Conservation (phyloP, 768 basidiomycete species). For the Agaricus subrufescens region DNA sequence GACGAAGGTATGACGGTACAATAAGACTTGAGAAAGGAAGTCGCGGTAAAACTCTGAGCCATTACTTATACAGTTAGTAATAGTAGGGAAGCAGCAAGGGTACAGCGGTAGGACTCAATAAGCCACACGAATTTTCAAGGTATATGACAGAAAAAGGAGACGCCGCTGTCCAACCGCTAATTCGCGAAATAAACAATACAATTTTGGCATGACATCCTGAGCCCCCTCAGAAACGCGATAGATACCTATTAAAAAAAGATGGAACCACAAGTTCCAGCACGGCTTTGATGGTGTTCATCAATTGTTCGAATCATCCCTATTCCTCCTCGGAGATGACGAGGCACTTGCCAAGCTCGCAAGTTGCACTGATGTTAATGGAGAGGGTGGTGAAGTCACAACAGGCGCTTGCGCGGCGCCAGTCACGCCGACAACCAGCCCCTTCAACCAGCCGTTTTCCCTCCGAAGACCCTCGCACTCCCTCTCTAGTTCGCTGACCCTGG, state of each 20-base stretch:
- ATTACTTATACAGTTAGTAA: too few species aligned
- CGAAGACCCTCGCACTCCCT: conserved; percentile 86
- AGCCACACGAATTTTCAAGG: too few species aligned
- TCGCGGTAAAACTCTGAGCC: too few species aligned
- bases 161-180: too few species aligned
- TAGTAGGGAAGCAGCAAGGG: too few species aligned
- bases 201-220: background rate
- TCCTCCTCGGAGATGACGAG: conserved; percentile 24
- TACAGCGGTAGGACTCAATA: too few species aligned
- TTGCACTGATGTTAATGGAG: conserved; percentile 17
- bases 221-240: background rate
- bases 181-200: background rate
- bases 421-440: conserved; percentile 84
- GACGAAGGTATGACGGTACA: too few species aligned
- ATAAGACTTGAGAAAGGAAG: too few species aligned
- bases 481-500: conserved; percentile 76
- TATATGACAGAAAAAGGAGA: too few species aligned
- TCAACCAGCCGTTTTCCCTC: conserved; percentile 90
- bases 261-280: background rate
- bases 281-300: background rate
- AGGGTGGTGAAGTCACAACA: conserved; percentile 17
- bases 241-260: background rate
- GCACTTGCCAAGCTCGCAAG: conserved; percentile 3
- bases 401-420: conserved; percentile 61
- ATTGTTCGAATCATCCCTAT: conserved; percentile 24